Percentiles rank a stretch among this genome's conserved stretches.
phyloP scores from a whole-genome alignment of 2,329 filamentous ascomycete species.

The Talaromyces sp. region DNA sequence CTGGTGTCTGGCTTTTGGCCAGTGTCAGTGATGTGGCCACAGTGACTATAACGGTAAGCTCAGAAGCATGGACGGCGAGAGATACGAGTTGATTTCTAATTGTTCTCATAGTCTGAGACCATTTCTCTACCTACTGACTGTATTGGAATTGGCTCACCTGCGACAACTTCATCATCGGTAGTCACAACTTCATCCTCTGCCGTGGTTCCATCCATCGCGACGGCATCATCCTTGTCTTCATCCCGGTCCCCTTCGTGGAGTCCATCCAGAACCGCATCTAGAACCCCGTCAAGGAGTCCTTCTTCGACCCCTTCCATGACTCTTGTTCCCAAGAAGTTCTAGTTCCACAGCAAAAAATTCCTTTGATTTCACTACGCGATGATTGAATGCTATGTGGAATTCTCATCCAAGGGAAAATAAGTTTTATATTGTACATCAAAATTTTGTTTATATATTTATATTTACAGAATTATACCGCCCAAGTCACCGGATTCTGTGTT shows the following conservation, averaged over 20 bases:
- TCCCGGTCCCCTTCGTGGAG: not conserved
- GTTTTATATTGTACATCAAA: not conserved
- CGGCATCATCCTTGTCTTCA: not conserved
- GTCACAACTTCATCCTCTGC: not conserved
- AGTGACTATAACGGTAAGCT: conserved; percentile 13
- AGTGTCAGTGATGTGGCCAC: conserved; percentile 1
- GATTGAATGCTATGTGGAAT: not conserved
- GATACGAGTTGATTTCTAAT: not conserved
- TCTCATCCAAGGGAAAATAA: not conserved
- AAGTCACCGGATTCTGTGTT: not conserved
- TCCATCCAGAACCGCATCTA: not conserved
- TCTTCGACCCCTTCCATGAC: not conserved
- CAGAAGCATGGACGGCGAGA: not conserved
- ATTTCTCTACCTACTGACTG: conserved; percentile 11
- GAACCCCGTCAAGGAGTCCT: not conserved
- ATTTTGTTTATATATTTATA: not conserved
- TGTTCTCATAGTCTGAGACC: conserved; percentile 1
- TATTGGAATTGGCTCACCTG: conserved; percentile 10
- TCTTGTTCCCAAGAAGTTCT: not conserved
- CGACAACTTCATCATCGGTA: not conserved
- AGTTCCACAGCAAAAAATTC: too few relatives aligned
- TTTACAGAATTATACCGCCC: not conserved
- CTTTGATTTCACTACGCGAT: not conserved
- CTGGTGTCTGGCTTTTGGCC: conserved; percentile 5
- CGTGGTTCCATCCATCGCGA: not conserved